Base-by-base conservation (phyloP, 2,329 filamentous ascomycete genomes). In the Trichoderma sp. region DNA sequence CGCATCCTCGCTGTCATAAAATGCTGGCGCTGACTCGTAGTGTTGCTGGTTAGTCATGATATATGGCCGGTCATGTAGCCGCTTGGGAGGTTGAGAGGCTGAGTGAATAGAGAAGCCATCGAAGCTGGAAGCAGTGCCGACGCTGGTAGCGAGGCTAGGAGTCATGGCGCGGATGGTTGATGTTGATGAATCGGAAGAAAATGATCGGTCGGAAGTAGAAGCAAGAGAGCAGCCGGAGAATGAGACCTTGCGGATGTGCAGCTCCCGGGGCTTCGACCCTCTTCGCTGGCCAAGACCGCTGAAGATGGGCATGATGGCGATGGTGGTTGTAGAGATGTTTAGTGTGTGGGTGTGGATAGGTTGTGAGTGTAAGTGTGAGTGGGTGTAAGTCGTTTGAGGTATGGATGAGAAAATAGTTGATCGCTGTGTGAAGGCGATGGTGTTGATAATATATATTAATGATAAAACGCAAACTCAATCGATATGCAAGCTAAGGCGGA, bases 211-310 rank as follows among this genome's bases (percentile, higher is more conserved):
- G 76, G 79, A 79, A 73, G 77, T 36, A 76, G 79, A 79, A 72
- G 77, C 80, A 69, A 82, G 79, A 1, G 81, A 82, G 68, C 78
- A 81, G 73, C 81, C 81, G 20, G 81, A 82, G 74, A 82, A 81
- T 58, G 81, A 83, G 62, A 83, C 74, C 76, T 83, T 83, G 76
- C 81, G 80, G 71, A 83, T 82, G 73, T 81, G 80, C 28, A 83
- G 78, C 68, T 82, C 78, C 62, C 80, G 77, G 39, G 81, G 79
- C 73, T 78, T 79, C 72, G 77, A 76, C 76, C 81, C 81, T 73
- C 80, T 79, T 75, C 80, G 76, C 66, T 80, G 77, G 75, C 78
- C 76, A 75, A 82, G 81, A 75, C 80, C 77, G 72, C 77, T 76
- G 71, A 82, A 75, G 55, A 82, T 78, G 73, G 81, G 80, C 81